These are phyloP conservation scores for Tothia fuscella DNA, from an alignment of 2,329 filamentous ascomycete species.

Conservation along the genomic window DNA sequence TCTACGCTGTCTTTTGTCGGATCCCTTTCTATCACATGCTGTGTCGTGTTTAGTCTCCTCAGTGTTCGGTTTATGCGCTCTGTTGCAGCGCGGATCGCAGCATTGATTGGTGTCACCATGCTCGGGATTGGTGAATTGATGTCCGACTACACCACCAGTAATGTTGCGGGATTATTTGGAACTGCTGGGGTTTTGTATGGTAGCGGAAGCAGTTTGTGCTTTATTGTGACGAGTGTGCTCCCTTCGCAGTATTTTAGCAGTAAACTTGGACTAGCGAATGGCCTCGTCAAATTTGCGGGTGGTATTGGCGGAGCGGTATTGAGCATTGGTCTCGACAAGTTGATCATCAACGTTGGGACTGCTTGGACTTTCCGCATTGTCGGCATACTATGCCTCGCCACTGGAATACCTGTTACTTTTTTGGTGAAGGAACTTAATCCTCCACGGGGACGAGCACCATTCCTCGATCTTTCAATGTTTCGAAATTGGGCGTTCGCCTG, in stretches of 20 bases:
- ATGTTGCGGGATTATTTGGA: not conserved
- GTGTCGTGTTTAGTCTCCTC: too few relatives aligned
- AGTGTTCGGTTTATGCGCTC: too few relatives aligned
- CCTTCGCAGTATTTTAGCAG: slow-evolving; percentile 19
- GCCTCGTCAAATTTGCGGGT: slow-evolving; percentile 21
- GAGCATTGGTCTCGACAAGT: slow-evolving; percentile 18
- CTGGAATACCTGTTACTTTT: slow-evolving; percentile 19
- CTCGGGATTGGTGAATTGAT: not conserved
- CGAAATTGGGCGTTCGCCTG: slow-evolving; percentile 16
- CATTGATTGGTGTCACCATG: not conserved
- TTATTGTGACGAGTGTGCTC: not conserved
- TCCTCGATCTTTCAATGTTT: slow-evolving; percentile 20
- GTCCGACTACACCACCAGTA: not conserved
- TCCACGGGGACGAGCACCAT: slow-evolving; percentile 14
- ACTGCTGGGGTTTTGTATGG: not conserved
- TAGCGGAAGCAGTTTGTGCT: not conserved
- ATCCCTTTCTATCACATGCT: too few relatives aligned
- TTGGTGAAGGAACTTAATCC: slow-evolving; percentile 18
- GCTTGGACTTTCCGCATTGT: slow-evolving; percentile 22
- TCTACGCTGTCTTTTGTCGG: too few relatives aligned
- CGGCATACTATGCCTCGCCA: slow-evolving; percentile 17
- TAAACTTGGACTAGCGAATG: slow-evolving; percentile 20
- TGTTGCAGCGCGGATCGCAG: too few relatives aligned
- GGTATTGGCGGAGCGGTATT: slow-evolving; percentile 20
- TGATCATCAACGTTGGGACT: slow-evolving; percentile 19